Conservation (phyloP, 495 filamentous ascomycete genomes). For the Xylaria scruposa region DNA sequence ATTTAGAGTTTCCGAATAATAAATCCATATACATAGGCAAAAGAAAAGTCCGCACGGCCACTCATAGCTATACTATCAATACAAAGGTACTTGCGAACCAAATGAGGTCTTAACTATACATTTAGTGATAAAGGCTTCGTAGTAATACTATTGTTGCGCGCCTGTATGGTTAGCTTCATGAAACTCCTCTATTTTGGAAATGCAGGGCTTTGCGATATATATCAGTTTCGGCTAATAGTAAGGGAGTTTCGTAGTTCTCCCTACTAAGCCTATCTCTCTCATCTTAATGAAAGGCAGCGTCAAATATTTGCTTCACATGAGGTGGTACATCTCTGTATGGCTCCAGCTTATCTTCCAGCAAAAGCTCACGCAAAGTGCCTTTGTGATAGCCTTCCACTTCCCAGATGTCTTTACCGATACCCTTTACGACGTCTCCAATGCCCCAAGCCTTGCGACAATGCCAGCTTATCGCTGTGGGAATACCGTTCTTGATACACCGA, state of each 20-base stretch:
- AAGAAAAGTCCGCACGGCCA: too few relatives aligned
- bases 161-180: too few relatives aligned
- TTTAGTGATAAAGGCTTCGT: too few relatives aligned
- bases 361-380: conserved; percentile 28
- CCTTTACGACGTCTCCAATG: conserved; percentile 22
- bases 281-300: conserved; percentile 28
- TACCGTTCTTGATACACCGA: conserved; percentile 18
- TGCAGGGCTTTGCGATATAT: too few relatives aligned
- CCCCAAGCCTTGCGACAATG: conserved; percentile 36
- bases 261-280: neutral
- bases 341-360: conserved; percentile 31
- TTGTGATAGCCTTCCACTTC: conserved; percentile 37
- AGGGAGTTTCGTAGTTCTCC: neutral
- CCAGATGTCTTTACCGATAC: conserved; percentile 34
- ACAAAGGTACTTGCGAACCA: too few relatives aligned
- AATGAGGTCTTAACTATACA: too few relatives aligned
- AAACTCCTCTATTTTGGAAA: too few relatives aligned
- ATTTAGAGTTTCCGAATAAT: too few relatives aligned
- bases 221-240: neutral
- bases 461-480: conserved; percentile 28
- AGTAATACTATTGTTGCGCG: too few relatives aligned
- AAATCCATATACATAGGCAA: too few relatives aligned
- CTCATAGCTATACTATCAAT: too few relatives aligned
- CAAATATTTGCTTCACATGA: conserved; percentile 24
- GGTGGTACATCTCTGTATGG: conserved; percentile 32